These are phyloP conservation scores for Cydonia oblonga DNA, from an alignment of 331 rosid genomes.

Conservation along the genomic window DNA sequence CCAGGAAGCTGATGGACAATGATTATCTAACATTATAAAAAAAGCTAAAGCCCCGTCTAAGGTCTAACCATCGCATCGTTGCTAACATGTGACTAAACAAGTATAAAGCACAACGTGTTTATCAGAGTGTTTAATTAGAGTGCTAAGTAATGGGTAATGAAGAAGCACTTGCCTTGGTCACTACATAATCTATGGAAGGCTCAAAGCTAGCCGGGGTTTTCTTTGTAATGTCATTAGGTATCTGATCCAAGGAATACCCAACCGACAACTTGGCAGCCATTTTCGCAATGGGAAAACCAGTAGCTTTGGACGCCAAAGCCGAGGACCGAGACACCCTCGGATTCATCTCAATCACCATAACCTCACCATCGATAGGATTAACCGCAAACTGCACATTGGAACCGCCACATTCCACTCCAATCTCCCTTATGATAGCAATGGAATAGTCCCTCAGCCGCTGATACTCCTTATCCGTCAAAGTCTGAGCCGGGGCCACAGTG, in stretches of 20 bases:
- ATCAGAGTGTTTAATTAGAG: neutral
- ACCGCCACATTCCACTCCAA: slow-evolving; percentile 95
- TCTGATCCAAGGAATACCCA: slow-evolving; percentile 84
- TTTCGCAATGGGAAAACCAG: slow-evolving; percentile 93
- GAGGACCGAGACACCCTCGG: slow-evolving; percentile 96
- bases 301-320: slow-evolving; percentile 87
- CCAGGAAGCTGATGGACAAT: neutral
- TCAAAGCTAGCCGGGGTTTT: slow-evolving; percentile 95
- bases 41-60: neutral
- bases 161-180: slow-evolving; percentile 58
- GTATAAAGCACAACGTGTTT: neutral
- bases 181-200: slow-evolving; percentile 98
- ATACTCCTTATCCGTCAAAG: slow-evolving; percentile 90
- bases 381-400: slow-evolving; percentile 96
- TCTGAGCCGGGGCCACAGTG: slow-evolving; percentile 94
- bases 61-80: neutral
- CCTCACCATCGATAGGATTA: slow-evolving; percentile 73
- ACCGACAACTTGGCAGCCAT: slow-evolving; percentile 91
- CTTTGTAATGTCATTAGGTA: slow-evolving; percentile 84
- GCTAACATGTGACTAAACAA: neutral
- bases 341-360: slow-evolving; percentile 95
- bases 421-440: slow-evolving; percentile 86
- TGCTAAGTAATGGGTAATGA: neutral
- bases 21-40: neutral
- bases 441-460: slow-evolving; percentile 90